phyloP scores from a whole-genome alignment of 2,329 filamentous ascomycete genomes.

The Didymella sp. region DNA sequence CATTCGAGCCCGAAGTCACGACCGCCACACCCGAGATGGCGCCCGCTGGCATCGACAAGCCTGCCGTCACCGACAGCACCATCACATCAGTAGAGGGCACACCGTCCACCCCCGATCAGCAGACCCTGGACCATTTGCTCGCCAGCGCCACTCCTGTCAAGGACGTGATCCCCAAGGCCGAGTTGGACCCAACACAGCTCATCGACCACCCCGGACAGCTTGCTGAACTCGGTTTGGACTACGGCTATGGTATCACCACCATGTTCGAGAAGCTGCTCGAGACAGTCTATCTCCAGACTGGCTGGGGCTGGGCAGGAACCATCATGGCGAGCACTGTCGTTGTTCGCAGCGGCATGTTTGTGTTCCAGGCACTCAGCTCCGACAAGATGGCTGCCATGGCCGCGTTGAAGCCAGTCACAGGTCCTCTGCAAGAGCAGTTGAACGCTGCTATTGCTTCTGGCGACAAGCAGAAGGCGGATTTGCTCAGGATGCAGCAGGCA shows the following conservation, averaged over 20 bases:
- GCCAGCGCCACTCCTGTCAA: conserved; percentile 17
- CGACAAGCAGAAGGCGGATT: conserved; percentile 52
- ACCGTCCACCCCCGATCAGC: conserved; percentile 17
- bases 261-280: conserved; percentile 79
- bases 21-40: conserved; percentile 43
- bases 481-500: conserved; percentile 57
- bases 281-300: conserved; percentile 77
- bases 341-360: conserved; percentile 69
- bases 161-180: conserved; percentile 21
- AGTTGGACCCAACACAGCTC: conserved; percentile 60
- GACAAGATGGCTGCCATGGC: conserved; percentile 69
- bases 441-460: conserved; percentile 51
- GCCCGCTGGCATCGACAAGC: conserved; percentile 47
- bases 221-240: conserved; percentile 82
- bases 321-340: conserved; percentile 70
- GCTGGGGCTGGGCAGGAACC: conserved; percentile 82
- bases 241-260: conserved; percentile 79
- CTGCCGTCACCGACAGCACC: conserved; percentile 34
- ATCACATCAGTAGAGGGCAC: conserved; percentile 17
- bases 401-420: conserved; percentile 63
- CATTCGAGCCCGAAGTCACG: conserved; percentile 35
- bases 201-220: conserved; percentile 84
- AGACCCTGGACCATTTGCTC: conserved; percentile 36
- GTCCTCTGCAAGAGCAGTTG: conserved; percentile 65
- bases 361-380: conserved; percentile 65